Evolutionary conservation across 768 basidiomycete genomes (phyloP).

Genomic region (Boletus barrowsii): DNA sequence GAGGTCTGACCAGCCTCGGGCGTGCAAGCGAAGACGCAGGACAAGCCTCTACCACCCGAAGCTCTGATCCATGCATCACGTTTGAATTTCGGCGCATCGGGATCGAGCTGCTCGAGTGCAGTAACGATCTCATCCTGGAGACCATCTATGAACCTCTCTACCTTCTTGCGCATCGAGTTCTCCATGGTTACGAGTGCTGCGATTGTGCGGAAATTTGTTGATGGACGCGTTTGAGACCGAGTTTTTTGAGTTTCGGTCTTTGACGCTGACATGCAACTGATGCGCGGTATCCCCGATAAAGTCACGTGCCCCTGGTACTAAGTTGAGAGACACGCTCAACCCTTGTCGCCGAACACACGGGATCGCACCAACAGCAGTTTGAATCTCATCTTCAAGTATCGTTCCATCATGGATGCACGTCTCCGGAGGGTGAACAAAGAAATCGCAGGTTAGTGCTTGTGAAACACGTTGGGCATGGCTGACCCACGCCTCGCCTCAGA

Average conservation of each 20-base stretch:
- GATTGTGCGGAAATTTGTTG: neutral
- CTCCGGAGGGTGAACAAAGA: conserved; percentile 92
- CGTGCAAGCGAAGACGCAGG: conserved; percentile 72
- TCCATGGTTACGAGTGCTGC: conserved; percentile 7
- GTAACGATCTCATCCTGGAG: conserved; percentile 81
- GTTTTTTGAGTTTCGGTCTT: neutral
- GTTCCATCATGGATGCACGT: conserved; percentile 73
- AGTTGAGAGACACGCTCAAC: neutral
- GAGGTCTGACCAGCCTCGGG: conserved; percentile 29
- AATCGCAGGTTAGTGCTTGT: conserved; percentile 61
- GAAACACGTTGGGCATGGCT: neutral
- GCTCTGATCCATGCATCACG: conserved; percentile 77
- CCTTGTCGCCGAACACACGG: neutral
- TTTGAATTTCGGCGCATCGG: conserved; percentile 65
- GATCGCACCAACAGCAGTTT: neutral
- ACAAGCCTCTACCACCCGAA: conserved; percentile 68
- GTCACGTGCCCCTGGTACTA: conserved; percentile 21
- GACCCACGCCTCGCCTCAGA: conserved; percentile 44
- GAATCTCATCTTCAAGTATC: neutral
- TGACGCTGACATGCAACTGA: too few species aligned
- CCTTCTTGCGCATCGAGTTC: conserved; percentile 64
- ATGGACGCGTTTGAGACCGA: neutral
- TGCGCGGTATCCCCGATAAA: conserved; percentile 8
- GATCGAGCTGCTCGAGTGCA: conserved; percentile 77
- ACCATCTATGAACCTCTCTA: conserved; percentile 69